Percentiles rank a stretch among this genome's conserved stretches.
Evolutionary conservation across 495 filamentous ascomycete species (phyloP).

Genomic region (Daldinia bambusicola): DNA sequence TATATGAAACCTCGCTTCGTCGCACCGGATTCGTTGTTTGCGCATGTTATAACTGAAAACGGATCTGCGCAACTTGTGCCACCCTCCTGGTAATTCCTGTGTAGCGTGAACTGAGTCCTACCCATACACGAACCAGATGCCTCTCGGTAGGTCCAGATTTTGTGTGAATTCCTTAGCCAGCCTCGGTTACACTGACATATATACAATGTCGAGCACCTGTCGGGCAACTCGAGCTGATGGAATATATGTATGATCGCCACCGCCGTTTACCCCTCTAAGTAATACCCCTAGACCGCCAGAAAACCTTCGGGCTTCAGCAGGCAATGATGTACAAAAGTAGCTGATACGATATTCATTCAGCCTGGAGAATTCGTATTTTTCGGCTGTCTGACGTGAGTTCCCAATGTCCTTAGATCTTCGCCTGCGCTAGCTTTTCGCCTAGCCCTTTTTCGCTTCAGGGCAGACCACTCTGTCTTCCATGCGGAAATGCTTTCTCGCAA

Average conservation of each 20-base stretch:
- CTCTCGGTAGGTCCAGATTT: constrained; percentile 7
- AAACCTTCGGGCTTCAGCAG: constrained; percentile 21
- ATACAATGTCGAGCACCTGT: constrained; percentile 5
- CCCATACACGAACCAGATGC: constrained; percentile 5
- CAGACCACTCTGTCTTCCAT: constrained; percentile 58
- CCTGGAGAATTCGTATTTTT: constrained; percentile 20
- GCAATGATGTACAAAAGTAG: constrained; percentile 24
- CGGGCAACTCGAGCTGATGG: constrained; percentile 20
- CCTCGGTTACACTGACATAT: constrained; percentile 9
- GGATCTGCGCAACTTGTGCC: constrained; percentile 7
- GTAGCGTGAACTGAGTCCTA: constrained; percentile 15
- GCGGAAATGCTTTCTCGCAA: constrained; percentile 56
- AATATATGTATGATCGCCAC: constrained; percentile 27
- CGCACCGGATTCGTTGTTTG: background rate
- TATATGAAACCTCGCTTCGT: constrained; percentile 7
- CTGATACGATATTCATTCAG: constrained; percentile 5
- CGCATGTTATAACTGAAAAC: constrained; percentile 17
- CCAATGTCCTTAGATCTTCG: constrained; percentile 24
- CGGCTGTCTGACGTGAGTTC: constrained; percentile 29
- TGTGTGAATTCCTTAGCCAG: constrained; percentile 24
- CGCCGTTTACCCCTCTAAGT: constrained; percentile 21
- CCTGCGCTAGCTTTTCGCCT: constrained; percentile 32
- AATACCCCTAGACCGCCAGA: constrained; percentile 21
- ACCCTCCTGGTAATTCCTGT: constrained; percentile 6
- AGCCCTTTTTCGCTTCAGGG: constrained; percentile 45